Evolutionary conservation across 257 asterid species (phyloP).

Genomic region (Haberlea rhodopensis): DNA sequence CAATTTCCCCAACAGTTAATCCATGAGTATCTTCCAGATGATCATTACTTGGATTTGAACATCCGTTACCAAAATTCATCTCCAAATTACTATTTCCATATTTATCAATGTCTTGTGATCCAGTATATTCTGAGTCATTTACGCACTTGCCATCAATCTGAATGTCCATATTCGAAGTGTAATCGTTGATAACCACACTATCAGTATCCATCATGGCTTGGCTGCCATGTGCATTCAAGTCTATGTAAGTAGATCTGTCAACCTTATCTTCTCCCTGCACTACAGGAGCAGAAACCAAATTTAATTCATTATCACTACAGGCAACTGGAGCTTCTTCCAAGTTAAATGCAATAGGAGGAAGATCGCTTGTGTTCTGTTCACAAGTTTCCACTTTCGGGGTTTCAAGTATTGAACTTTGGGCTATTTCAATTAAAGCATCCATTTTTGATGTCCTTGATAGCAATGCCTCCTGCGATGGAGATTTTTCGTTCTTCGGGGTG

Average conservation of each 20-base stretch:
- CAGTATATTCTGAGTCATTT: conserved; percentile 38
- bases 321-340: conserved; percentile 42
- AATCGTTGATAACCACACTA: conserved; percentile 31
- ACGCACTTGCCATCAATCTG: conserved; percentile 33
- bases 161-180: conserved; percentile 29
- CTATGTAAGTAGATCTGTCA: conserved; percentile 32
- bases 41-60: conserved; percentile 37
- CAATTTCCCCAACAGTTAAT: conserved; percentile 46
- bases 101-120: conserved; percentile 33
- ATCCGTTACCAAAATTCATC: conserved; percentile 27
- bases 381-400: conserved; percentile 34
- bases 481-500: conserved; percentile 33
- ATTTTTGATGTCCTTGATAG: conserved; percentile 43
- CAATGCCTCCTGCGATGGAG: conserved; percentile 37
- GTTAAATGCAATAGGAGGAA: conserved; percentile 34
- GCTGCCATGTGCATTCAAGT: conserved; percentile 32
- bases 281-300: conserved; percentile 35
- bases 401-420: conserved; percentile 42
- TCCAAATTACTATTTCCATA: conserved; percentile 38
- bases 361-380: conserved; percentile 32
- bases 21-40: conserved; percentile 39
- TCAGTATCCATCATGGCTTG: conserved; percentile 33
- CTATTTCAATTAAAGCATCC: conserved; percentile 58
- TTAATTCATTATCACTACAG: conserved; percentile 27
- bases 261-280: conserved; percentile 36